Conservation (phyloP, 2,329 filamentous ascomycete genomes). For the Fusarium nygamai region DNA sequence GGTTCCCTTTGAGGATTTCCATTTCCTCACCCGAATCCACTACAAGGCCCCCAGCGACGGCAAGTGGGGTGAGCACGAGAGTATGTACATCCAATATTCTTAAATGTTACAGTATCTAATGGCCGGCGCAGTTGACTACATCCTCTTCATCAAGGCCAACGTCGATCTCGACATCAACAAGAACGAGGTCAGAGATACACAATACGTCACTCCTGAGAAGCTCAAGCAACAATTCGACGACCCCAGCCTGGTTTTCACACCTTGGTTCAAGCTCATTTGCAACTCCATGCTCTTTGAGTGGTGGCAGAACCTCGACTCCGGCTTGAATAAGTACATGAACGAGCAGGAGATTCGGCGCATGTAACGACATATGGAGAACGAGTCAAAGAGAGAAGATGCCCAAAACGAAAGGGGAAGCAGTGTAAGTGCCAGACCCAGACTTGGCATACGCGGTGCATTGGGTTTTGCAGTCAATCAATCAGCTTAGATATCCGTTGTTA, state of each 20-base stretch:
- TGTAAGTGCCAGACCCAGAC: slow-evolving; percentile 1
- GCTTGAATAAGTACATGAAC: slow-evolving; percentile 85
- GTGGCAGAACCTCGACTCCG: slow-evolving; percentile 87
- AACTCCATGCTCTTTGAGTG: slow-evolving; percentile 97
- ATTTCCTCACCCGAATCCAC: slow-evolving; percentile 95
- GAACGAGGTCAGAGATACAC: slow-evolving; percentile 88
- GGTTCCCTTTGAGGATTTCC: slow-evolving; percentile 90
- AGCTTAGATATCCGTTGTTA: slow-evolving; percentile 44
- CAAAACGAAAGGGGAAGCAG: slow-evolving; percentile 1
- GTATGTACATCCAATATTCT: slow-evolving; percentile 62
- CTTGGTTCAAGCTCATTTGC: slow-evolving; percentile 99
- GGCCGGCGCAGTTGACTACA: slow-evolving; percentile 83
- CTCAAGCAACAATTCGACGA: slow-evolving; percentile 88
- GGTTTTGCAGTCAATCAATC: slow-evolving; percentile 36
- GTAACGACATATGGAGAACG: slow-evolving; percentile 47
- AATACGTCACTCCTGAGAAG: slow-evolving; percentile 84
- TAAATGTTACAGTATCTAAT: slow-evolving; percentile 10
- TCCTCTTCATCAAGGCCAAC: slow-evolving; percentile 95
- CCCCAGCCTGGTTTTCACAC: slow-evolving; percentile 85
- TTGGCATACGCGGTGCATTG: slow-evolving; percentile 18
- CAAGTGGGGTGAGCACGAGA: slow-evolving; percentile 99
- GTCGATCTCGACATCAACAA: slow-evolving; percentile 83
- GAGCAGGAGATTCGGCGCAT: slow-evolving; percentile 91
- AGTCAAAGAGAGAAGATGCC: background rate
- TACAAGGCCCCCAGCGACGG: slow-evolving; percentile 97